Evolutionary conservation across 2,329 filamentous ascomycete genomes (phyloP), one percentile per base, ranked within the genome.

Genomic region (Daldinia eschscholtzii): DNA sequence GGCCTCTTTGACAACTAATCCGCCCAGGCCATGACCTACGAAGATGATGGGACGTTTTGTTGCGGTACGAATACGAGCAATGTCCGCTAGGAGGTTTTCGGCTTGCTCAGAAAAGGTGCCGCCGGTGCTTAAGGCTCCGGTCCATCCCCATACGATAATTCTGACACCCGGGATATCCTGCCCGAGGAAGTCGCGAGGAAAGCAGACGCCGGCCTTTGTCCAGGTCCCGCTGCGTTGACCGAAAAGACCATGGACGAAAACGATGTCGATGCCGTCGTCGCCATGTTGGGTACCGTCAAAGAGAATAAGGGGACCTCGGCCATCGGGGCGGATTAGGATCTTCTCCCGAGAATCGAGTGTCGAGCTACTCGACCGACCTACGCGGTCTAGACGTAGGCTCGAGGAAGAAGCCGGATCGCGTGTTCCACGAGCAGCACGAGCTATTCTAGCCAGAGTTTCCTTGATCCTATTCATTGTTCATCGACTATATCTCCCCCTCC

Each of bases 11-110:
- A 78, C 64, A 6, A 78, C 55, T 2, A 78, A 61, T n/a, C 76
- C 76, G 15, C 76, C 76, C 1, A 78, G 18, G n/a, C 76, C 76
- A 26, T 78, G 76, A 26, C 74, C 74, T 23, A 78, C 48, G 37
- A 78, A 78, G 64, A 78, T 71, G 53, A 77, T 75, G 30, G 76
- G 76, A 1, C 76, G 76, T n/a, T 39, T 73, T n/a, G 73, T 77
- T 10, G 60, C 66, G 50, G 57, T 60, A 10, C 76, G 75, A 26
- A 75, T 48, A 3, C 73, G 71, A 7, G 76, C 69, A 48, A 78
- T 73, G 37, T 78, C 76, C 9, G 70, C 61, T 3, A 78, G 64
- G 7, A 78, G 72, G 41, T 13, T 67, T 61, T 77, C 76, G 5
- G 76, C 75, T 30, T 76, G 73, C 1, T 77, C 76, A 41, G 72